phyloP scores from a whole-genome alignment of 768 basidiomycete genomes.

The Holtermannia corniformis region DNA sequence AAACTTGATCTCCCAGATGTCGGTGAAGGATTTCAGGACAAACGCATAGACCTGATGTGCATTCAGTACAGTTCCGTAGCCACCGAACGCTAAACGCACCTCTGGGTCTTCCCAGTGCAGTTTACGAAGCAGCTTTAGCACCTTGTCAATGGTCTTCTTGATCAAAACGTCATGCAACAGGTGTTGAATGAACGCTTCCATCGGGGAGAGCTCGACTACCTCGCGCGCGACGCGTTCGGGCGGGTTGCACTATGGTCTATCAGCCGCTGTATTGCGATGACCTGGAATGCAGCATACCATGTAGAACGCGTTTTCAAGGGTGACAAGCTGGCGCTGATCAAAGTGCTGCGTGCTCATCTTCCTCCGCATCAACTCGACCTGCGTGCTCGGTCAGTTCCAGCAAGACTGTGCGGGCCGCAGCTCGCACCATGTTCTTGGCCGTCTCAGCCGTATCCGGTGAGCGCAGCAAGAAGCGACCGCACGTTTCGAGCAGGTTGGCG shows the following conservation, averaged over 20 bases:
- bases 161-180: slow-evolving; percentile 87
- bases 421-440: slow-evolving; percentile 72
- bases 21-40: slow-evolving; percentile 85
- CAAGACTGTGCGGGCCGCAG: background rate
- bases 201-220: slow-evolving; percentile 71
- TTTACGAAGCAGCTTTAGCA: slow-evolving; percentile 82
- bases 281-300: slow-evolving; percentile 50
- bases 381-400: background rate
- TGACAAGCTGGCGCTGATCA: slow-evolving; percentile 75
- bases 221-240: slow-evolving; percentile 81
- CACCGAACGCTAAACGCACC: slow-evolving; percentile 22
- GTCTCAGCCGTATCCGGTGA: slow-evolving; percentile 78
- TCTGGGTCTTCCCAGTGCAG: slow-evolving; percentile 82
- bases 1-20: slow-evolving; percentile 96
- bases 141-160: slow-evolving; percentile 92
- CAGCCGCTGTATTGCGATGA: slow-evolving; percentile 3
- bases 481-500: slow-evolving; percentile 81
- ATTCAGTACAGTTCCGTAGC: slow-evolving; percentile 6
- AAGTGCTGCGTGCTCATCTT: slow-evolving; percentile 91
- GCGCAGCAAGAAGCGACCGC: slow-evolving; percentile 81
- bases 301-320: slow-evolving; percentile 97
- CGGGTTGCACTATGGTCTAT: slow-evolving; percentile 69
- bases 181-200: slow-evolving; percentile 91
- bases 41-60: slow-evolving; percentile 49
- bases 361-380: slow-evolving; percentile 89